Percentiles rank a stretch among this genome's conserved stretches.
Conservation (phyloP, 139 green algal genomes). For the Micractinium conductrix region DNA sequence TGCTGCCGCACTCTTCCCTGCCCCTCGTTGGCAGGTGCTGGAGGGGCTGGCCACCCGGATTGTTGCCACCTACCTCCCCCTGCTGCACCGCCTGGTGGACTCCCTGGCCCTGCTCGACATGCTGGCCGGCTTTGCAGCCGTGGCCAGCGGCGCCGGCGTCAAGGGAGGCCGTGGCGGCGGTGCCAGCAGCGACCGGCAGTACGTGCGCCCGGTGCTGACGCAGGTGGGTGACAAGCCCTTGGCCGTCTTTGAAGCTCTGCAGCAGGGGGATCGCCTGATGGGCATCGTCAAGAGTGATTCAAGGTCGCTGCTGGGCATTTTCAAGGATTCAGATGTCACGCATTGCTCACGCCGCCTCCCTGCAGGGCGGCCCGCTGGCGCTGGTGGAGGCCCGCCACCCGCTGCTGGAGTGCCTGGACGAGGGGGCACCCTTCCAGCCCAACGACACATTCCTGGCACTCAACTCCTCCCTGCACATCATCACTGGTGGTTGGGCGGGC, state of each 20-base stretch:
- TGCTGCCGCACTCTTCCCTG: neutral
- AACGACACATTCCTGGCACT: conserved; percentile 80
- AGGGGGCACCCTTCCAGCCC: conserved; percentile 25
- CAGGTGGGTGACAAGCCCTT: too few relatives aligned
- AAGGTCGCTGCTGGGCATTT: too few relatives aligned
- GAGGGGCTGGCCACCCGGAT: conserved; percentile 48
- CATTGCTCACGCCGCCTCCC: too few relatives aligned
- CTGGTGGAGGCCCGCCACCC: conserved; percentile 67
- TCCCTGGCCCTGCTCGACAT: conserved; percentile 84
- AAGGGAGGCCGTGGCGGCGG: neutral
- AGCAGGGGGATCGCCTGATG: too few relatives aligned
- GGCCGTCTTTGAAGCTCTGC: too few relatives aligned
- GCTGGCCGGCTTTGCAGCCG: conserved; percentile 69
- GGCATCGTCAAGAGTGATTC: too few relatives aligned
- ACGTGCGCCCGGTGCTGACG: conserved; percentile 53
- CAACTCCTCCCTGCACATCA: conserved; percentile 69
- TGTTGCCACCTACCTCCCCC: conserved; percentile 55
- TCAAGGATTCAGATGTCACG: too few relatives aligned
- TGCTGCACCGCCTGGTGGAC: conserved; percentile 82
- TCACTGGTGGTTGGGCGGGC: conserved; percentile 46
- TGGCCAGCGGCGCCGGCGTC: conserved; percentile 17
- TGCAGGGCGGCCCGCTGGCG: conserved; percentile 54
- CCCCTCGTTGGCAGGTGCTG: conserved; percentile 62
- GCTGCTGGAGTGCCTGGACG: conserved; percentile 42
- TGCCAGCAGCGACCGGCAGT: conserved; percentile 22